These are phyloP conservation scores for Clohesyomyces aquaticus DNA, from an alignment of 495 filamentous ascomycete species.

Conservation along the genomic window DNA sequence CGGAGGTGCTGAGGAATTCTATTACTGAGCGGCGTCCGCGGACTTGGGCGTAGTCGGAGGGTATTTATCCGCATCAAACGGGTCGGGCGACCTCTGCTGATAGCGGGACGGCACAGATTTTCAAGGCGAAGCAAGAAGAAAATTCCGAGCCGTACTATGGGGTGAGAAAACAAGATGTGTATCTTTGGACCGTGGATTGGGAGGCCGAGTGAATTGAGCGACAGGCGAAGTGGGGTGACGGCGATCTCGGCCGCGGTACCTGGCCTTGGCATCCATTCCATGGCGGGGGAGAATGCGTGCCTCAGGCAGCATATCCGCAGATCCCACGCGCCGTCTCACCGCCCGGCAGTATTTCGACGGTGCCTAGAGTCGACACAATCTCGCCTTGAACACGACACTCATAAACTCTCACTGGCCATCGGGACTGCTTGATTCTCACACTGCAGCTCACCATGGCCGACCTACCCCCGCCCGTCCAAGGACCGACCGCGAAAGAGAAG, in stretches of 20 bases:
- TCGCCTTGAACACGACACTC: neutral
- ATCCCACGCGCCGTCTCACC: too few relatives aligned
- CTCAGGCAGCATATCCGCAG: neutral
- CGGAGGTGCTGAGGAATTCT: slow-evolving; percentile 27
- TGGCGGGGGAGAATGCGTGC: slow-evolving; percentile 1
- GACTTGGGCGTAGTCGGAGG: slow-evolving; percentile 2
- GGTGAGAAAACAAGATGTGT: too few relatives aligned
- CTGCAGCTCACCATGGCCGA: slow-evolving; percentile 20
- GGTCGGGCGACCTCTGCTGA: neutral
- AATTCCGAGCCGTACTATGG: too few relatives aligned
- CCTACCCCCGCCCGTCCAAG: slow-evolving; percentile 45
- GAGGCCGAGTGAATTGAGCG: too few relatives aligned
- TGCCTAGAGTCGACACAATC: slow-evolving; percentile 24
- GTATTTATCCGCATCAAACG: slow-evolving; percentile 13
- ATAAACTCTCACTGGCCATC: neutral
- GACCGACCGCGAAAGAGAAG: slow-evolving; percentile 51
- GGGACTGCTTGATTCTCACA: neutral
- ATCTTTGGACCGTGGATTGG: too few relatives aligned
- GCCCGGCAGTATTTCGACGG: slow-evolving; percentile 33
- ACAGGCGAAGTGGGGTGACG: neutral
- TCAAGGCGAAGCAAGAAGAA: too few relatives aligned
- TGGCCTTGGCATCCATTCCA: slow-evolving; percentile 1
- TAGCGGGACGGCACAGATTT: neutral
- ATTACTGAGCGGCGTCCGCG: slow-evolving; percentile 14
- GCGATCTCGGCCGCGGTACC: neutral